Evolutionary conservation across 495 filamentous ascomycete genomes (phyloP), one percentile per base, ranked within the genome.

Genomic region (Cercophora scortea): DNA sequence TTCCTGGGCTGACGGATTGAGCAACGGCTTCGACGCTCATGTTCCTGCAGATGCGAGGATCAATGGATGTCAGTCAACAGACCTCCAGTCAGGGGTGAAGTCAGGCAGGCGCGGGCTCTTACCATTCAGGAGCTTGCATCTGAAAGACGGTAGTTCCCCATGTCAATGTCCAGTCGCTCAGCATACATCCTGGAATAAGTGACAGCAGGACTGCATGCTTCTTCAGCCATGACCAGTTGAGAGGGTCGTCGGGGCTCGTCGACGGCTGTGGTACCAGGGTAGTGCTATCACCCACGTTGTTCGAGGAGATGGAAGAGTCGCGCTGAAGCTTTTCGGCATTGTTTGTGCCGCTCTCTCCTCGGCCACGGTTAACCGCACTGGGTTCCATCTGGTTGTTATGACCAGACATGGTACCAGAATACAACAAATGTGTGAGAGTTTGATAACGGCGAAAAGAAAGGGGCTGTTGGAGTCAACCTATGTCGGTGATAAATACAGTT

Each of bases 221-320:
- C 50, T 75, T 77, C 6, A 55, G 15, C 9, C 49, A 59, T 0
- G 73, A 65, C 76, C 79, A 84, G 52, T 83, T 84, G 49, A 84
- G 61, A 18, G 81, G 81, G 61, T 84, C 80, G 33, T 82, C 56
- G 1, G 67, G 63, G 60, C 83, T 80, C 10, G 45, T 44, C 6
- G 53, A 56, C 17, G n/a, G 44, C 49, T 38, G 46, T 10, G 52
- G 52, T 2, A 40, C 35, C 5, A 50, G 47, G 25, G 18, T 25
- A 25, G 25, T 25, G 25, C 25, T 25, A 25, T 25, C 25, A 2
- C 25, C 25, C 25, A 25, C 2, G 25, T 25, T 25, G 25, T 25
- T 25, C 5, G 25, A 25, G 5, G 25, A 25, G 25, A 25, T 25
- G 25, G 25, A 25, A 5, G 25, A 25, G 25, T 25, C 25, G 2